Evolutionary conservation across 345 rosid species (phyloP), one percentile per base, ranked within the genome.

Genomic region (Eucalyptus cladocalyx): DNA sequence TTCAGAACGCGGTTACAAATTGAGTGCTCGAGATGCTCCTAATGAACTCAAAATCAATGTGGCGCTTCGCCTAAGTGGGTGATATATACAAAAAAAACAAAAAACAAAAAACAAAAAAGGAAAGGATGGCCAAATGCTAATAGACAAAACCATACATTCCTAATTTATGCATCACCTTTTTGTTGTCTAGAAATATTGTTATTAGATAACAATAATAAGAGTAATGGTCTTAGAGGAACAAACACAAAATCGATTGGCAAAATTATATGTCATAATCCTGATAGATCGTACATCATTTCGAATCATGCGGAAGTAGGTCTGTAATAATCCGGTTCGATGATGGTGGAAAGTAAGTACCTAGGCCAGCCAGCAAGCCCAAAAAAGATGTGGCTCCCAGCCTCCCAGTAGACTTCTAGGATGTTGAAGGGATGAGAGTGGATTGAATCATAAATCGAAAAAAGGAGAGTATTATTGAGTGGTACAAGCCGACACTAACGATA

Each of bases 281-380:
- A 10, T 53, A 53, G 58, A 4, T 53, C 1, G 13, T 56, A 56
- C 62, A 24, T 56, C 62, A 56, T 56, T 56, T 56, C 3, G 30
- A 56, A 56, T 10, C 30, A 10, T 56, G 62, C 0, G 1, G 13
- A 56, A 24, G 6, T 24, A 4, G 6, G 13, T 24, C 0, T 56
- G 0, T 56, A 56, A 24, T 24, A 24, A 56, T 56, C 30, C 0
- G 5, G 30, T 56, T 24, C 6, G 30, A 24, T 11, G 3, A 56
- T 0, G 30, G 30, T 24, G 62, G 30, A 56, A 24, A 56, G 30
- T 56, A 10, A 56, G 9, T 2, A 9, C 28, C 62, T 56, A 24
- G 28, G 62, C 13, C 0, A 56, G 3, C 56, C 0, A 53, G 56
- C 30, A 9, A 56, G 30, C 62, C 13, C 30, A 56, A 24, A 24